Base-by-base conservation (phyloP, 345 rosid genomes). In the Euphorbia tirucalli region DNA sequence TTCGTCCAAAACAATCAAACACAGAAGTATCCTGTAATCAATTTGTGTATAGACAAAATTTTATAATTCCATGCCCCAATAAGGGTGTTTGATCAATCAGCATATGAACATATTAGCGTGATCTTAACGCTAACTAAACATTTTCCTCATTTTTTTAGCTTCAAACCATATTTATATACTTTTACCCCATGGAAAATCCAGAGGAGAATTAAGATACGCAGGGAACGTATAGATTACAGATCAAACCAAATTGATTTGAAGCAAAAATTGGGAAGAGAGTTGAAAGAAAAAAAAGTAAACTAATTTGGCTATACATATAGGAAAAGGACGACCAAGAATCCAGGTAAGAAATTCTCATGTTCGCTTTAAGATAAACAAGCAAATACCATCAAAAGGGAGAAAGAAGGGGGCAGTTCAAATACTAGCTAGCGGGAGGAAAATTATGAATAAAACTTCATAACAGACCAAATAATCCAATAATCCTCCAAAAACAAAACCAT, bases 31-130 rank as follows among this genome's bases (percentile, higher is more conserved):
- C n/a, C 24, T 7, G 25, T 18, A 5, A 18, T 15, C 55, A 59
- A 28, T 15, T 59, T 30, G 43, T 44, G 2, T 63, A 11, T 3
- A 60, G 16, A 58, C 43, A 19, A 68, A n/a, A 49, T 56, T 22
- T 60, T 49, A 46, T 1, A 50, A 57, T 59, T 41, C 22, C 50
- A 57, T 69, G 73, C 16, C 61, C 37, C 39, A 35, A 43, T 5
- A 48, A 48, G 64, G 30, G 63, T 69, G 37, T 57, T 61, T 30
- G 35, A 71, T 68, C 66, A 71, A 54, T 31, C 65, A 37, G 8
- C 61, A 62, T 31, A 57, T 15, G 44, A 31, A 70, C 70, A 50
- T 22, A 61, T 35, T 61, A 57, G 58, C 64, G 31, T 60, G 61
- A 50, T 46, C 46, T 32, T 27, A 68, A 21, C 24, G 65, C n/a